These are phyloP conservation scores for Saccharomyces hybrid DNA, from an alignment of 1,139 yeast species.

Conservation along the genomic window DNA sequence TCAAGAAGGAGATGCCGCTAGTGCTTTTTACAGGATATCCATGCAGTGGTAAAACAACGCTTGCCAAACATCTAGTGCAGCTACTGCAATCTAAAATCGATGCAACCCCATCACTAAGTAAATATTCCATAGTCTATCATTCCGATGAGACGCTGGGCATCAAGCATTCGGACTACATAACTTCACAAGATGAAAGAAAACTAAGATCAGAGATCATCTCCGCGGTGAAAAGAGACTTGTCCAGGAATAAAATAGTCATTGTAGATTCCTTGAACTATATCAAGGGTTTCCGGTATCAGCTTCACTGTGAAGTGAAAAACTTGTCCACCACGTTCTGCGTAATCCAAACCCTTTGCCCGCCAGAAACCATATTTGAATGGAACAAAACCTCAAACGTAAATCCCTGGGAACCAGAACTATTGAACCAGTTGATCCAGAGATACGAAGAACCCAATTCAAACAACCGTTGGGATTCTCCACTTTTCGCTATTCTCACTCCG, in stretches of 20 bases:
- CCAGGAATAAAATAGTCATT: conserved; percentile 64
- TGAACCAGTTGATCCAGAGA: conserved; percentile 68
- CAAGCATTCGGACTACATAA: conserved; percentile 51
- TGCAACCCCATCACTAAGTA: conserved; percentile 39
- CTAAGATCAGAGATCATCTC: conserved; percentile 81
- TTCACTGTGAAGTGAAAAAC: conserved; percentile 85
- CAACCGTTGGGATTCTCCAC: conserved; percentile 91
- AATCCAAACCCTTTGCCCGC: conserved; percentile 66
- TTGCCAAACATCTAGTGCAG: conserved; percentile 51
- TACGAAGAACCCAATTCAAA: conserved; percentile 89
- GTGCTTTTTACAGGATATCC: conserved; percentile 81
- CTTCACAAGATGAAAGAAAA: conserved; percentile 66
- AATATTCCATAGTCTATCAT: conserved; percentile 57
- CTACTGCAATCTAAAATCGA: conserved; percentile 46
- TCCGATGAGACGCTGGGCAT: conserved; percentile 76
- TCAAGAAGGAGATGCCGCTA: conserved; percentile 59
- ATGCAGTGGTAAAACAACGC: conserved; percentile 70
- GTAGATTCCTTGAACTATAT: conserved; percentile 84
- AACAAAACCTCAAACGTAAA: conserved; percentile 22
- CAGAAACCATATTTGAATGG: conserved; percentile 53
- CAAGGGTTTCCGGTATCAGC: conserved; percentile 90
- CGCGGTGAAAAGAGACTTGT: conserved; percentile 76
- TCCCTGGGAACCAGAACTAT: conserved; percentile 62
- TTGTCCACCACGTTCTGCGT: conserved; percentile 77
- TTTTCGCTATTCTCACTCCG: conserved; percentile 23